Percentiles rank a stretch among this genome's conserved stretches.
Evolutionary conservation across 179 eudicot genomes (phyloP).

Genomic region (Corrigiola litoralis): DNA sequence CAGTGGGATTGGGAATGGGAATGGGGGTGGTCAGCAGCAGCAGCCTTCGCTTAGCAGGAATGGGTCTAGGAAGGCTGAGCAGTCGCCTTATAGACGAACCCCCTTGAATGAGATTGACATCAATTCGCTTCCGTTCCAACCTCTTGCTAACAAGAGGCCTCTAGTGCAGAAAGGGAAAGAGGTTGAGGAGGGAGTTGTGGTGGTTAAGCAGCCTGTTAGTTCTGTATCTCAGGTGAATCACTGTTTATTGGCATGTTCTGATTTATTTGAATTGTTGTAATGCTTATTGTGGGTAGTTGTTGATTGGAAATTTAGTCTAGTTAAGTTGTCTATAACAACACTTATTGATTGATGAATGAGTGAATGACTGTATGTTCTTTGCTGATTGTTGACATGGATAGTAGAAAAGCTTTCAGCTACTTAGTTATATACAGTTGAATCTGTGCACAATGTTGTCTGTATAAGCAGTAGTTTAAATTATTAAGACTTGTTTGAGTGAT

Average conservation of each 20-base stretch:
- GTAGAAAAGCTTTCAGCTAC: no score
- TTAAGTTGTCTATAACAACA: no score
- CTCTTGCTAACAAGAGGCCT: slow-evolving; percentile 33
- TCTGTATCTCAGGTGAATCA: slow-evolving; percentile 34
- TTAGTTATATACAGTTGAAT: no score
- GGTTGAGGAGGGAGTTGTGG: slow-evolving; percentile 26
- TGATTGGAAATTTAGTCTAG: no score
- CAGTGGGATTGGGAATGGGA: slow-evolving; percentile 7
- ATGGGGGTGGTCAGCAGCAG: slow-evolving; percentile 27
- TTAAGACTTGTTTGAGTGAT: no score
- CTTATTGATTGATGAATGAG: no score
- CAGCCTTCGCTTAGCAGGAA: slow-evolving; percentile 56
- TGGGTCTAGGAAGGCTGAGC: slow-evolving; percentile 80
- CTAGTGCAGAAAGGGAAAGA: slow-evolving; percentile 27
- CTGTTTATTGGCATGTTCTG: background rate
- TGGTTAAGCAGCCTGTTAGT: slow-evolving; percentile 29
- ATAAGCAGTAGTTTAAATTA: no score
- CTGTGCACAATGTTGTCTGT: no score
- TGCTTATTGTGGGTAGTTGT: background rate
- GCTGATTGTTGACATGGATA: no score
- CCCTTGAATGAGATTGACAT: slow-evolving; percentile 76
- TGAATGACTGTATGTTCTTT: no score
- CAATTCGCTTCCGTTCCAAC: slow-evolving; percentile 48
- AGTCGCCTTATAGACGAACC: slow-evolving; percentile 73
- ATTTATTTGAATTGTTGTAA: background rate